Percentiles rank a stretch among this genome's conserved stretches.
Evolutionary conservation across 2,329 filamentous ascomycete genomes (phyloP).

Genomic region (Ramichloridium luteum): DNA sequence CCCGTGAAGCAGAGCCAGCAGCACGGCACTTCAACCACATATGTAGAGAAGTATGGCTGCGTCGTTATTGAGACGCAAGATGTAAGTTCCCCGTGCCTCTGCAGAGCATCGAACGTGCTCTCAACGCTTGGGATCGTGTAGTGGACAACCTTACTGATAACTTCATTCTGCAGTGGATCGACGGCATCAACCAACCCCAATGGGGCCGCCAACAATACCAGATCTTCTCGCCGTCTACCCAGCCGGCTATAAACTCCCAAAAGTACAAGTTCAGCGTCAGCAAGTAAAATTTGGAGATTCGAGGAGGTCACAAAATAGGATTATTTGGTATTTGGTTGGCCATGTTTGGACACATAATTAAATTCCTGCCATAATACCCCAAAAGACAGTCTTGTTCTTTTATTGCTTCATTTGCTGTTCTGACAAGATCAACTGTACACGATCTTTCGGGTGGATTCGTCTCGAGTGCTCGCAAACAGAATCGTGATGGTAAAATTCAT

Average conservation of each 20-base stretch:
- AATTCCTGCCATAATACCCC: no score
- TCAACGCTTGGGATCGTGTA: conserved; percentile 35
- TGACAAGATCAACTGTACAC: no score
- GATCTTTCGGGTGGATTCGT: no score
- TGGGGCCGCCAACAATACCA: conserved; percentile 56
- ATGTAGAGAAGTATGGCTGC: conserved; percentile 15
- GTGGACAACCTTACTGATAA: conserved; percentile 44
- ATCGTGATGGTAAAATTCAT: no score
- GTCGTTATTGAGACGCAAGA: conserved; percentile 59
- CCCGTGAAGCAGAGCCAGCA: conserved; percentile 22
- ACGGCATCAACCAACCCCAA: conserved; percentile 85
- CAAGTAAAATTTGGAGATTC: no score
- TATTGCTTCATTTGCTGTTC: no score
- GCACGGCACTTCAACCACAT: conserved; percentile 14
- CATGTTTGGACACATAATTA: no score
- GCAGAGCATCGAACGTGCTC: no score
- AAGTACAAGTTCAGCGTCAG: conserved; percentile 15
- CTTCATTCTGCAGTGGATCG: conserved; percentile 50
- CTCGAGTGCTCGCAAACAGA: no score
- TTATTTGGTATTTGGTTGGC: no score
- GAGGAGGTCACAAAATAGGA: no score
- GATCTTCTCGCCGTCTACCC: conserved; percentile 34
- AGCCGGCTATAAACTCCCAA: conserved; percentile 14
- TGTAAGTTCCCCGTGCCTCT: conserved; percentile 13
- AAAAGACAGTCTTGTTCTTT: no score